A percentile compares a stretch with the other conserved stretches of the same genome.
phyloP scores from a whole-genome alignment of 192 early-diverging fungal genomes.

The Entomortierella lignicola region DNA sequence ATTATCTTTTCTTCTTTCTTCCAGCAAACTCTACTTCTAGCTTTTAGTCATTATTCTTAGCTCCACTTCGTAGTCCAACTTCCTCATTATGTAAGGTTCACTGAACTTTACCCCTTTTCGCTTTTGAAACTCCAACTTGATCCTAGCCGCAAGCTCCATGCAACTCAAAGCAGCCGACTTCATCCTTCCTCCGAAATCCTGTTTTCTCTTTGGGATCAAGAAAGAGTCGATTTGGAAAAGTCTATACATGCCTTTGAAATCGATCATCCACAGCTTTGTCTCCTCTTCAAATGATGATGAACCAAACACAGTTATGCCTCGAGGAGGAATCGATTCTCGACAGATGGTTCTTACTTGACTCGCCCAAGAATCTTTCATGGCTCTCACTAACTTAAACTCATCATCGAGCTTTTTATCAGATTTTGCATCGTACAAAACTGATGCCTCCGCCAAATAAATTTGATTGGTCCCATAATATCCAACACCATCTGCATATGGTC shows the following conservation, averaged over 20 bases:
- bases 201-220: slow-evolving; percentile 18
- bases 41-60: too few relatives aligned
- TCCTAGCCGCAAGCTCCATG: slow-evolving; percentile 15
- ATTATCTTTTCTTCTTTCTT: too few relatives aligned
- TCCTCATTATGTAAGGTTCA: too few relatives aligned
- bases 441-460: slow-evolving; percentile 12
- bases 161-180: slow-evolving; percentile 22
- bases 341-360: slow-evolving; percentile 18
- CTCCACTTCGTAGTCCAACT: too few relatives aligned
- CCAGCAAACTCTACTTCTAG: too few relatives aligned
- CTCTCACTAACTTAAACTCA: slow-evolving; percentile 16
- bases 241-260: slow-evolving; percentile 22
- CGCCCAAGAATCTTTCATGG: slow-evolving; percentile 24
- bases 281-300: slow-evolving; percentile 28
- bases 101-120: too few relatives aligned
- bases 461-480: slow-evolving; percentile 11
- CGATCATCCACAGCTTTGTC: slow-evolving; percentile 21
- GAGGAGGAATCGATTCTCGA: slow-evolving; percentile 16
- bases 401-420: slow-evolving; percentile 21
- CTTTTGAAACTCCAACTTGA: slow-evolving; percentile 7
- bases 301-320: slow-evolving; percentile 24
- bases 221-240: slow-evolving; percentile 29
- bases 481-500: slow-evolving; percentile 9
- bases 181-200: slow-evolving; percentile 25
- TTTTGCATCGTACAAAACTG: slow-evolving; percentile 10